A percentile compares a stretch with the other conserved stretches of the same genome.
Conservation (phyloP, 768 basidiomycete genomes). For the Stropharia rugosoannulata region DNA sequence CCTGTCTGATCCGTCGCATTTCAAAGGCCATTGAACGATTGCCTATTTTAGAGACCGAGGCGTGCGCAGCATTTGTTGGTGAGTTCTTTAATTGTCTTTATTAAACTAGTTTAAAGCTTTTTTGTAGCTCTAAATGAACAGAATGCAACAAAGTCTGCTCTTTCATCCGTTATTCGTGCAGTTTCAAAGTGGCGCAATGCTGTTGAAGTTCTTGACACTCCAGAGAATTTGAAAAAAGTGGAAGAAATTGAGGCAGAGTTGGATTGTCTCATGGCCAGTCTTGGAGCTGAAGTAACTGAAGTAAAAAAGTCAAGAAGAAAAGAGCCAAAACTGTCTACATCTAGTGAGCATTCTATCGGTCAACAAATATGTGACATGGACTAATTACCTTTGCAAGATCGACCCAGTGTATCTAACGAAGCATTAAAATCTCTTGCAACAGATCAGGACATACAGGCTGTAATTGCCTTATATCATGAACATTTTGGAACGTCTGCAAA, state of each 20-base stretch:
- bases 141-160: slow-evolving; percentile 9
- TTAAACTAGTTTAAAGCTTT: too few species aligned
- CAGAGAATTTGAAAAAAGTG: slow-evolving; percentile 12
- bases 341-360: not conserved
- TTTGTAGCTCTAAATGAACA: slow-evolving; percentile 12
- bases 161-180: slow-evolving; percentile 15
- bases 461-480: slow-evolving; percentile 17
- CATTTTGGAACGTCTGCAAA: slow-evolving; percentile 10
- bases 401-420: not conserved
- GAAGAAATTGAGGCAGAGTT: slow-evolving; percentile 16
- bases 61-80: slow-evolving; percentile 10
- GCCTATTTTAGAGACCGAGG: not conserved
- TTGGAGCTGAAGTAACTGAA: slow-evolving; percentile 11
- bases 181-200: slow-evolving; percentile 20
- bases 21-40: not conserved
- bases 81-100: too few species aligned
- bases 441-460: slow-evolving; percentile 13
- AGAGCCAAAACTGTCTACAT: not conserved
- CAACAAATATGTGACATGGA: not conserved
- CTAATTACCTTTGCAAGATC: not conserved
- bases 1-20: not conserved
- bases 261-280: slow-evolving; percentile 11
- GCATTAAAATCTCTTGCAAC: slow-evolving; percentile 14
- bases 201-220: not conserved
- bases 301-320: not conserved